A percentile compares a stretch with the other conserved stretches of the same genome.
phyloP scores from a whole-genome alignment of 2,329 filamentous ascomycete genomes.

The Alternaria gansuensis region DNA sequence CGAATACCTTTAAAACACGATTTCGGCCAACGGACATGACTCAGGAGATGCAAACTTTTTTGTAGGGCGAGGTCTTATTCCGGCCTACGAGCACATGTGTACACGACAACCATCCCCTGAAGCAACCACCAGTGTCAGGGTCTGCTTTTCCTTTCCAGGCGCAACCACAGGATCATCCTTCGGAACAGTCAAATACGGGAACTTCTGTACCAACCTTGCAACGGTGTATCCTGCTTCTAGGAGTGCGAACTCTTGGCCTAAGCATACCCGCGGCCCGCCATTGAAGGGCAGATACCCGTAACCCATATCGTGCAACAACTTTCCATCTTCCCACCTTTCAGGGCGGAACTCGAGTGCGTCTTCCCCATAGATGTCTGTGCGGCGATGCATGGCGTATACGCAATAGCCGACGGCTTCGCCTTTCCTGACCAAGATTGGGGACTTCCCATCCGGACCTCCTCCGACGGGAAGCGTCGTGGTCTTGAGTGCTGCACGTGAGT shows the following conservation, averaged over 20 bases:
- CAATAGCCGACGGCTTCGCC: conserved; percentile 39
- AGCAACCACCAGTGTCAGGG: conserved; percentile 25
- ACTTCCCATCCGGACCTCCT: conserved; percentile 43
- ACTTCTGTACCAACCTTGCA: conserved; percentile 37
- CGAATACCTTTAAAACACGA: background rate
- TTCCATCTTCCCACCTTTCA: conserved; percentile 47
- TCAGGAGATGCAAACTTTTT: background rate
- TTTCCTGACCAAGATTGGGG: conserved; percentile 46
- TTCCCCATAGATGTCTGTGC: conserved; percentile 49
- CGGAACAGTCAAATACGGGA: conserved; percentile 19
- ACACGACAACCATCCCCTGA: conserved; percentile 24
- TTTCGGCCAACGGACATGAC: background rate
- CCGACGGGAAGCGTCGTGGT: conserved; percentile 44
- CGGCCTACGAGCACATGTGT: conserved; percentile 6
- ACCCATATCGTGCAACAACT: conserved; percentile 14
- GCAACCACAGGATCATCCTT: conserved; percentile 10
- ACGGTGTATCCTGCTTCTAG: conserved; percentile 40
- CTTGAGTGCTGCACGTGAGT: conserved; percentile 35
- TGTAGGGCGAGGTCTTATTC: background rate
- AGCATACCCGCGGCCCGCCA: conserved; percentile 41
- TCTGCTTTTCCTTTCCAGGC: conserved; percentile 23
- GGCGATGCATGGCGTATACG: conserved; percentile 46
- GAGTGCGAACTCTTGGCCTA: conserved; percentile 45
- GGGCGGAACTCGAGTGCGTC: conserved; percentile 50
- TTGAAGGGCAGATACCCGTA: conserved; percentile 47